Conservation (phyloP, 306 rosid species). For the Casuarina glauca region DNA sequence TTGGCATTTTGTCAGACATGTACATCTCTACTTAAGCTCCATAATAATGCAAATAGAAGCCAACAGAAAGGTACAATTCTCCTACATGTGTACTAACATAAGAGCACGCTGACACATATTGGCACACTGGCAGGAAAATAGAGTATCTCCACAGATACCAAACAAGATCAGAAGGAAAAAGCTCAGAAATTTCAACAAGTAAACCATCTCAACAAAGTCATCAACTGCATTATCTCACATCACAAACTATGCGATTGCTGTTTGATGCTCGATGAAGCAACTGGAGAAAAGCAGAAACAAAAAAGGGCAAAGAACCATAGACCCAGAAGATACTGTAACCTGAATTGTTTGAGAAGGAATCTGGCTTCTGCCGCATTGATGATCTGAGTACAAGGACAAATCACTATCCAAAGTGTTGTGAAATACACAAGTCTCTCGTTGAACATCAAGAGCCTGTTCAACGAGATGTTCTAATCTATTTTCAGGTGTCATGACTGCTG, state of each 20-base stretch:
- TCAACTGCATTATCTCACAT: neutral
- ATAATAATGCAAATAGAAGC: neutral
- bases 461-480: constrained; percentile 27
- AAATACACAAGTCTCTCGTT: constrained; percentile 27
- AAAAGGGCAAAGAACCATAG: neutral
- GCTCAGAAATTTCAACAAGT: neutral
- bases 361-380: constrained; percentile 26
- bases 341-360: constrained; percentile 30
- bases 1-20: neutral
- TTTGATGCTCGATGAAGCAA: neutral
- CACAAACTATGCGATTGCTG: neutral
- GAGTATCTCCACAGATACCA: neutral
- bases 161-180: neutral
- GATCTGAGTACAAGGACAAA: constrained; percentile 25
- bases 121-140: neutral
- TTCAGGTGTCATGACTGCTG: constrained; percentile 23
- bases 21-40: neutral
- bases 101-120: neutral
- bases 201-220: neutral
- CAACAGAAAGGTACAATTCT: neutral
- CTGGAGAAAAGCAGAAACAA: neutral
- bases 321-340: constrained; percentile 9
- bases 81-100: neutral
- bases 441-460: constrained; percentile 28
- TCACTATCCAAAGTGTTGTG: constrained; percentile 20